Evolutionary conservation across 73 alveolate species (phyloP).

Genomic region (Symbiodinium natans): DNA sequence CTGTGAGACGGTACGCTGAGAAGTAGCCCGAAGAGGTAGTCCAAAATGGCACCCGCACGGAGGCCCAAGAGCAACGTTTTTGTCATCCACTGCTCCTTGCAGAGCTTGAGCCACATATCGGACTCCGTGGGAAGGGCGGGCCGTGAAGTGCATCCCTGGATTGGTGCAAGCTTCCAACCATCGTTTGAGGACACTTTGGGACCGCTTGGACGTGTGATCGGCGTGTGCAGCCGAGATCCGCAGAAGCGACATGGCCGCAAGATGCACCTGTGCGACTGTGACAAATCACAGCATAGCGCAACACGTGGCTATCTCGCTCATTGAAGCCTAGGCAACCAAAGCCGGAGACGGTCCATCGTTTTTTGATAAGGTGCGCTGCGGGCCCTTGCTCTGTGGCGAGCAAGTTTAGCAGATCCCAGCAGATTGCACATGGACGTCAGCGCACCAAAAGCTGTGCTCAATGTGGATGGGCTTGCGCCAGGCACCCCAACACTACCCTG

Average conservation of each 20-base stretch:
- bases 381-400: too few relatives aligned
- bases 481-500: slow-evolving; percentile 84
- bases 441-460: too few relatives aligned
- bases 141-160: neutral
- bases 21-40: too few relatives aligned
- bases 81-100: slow-evolving; percentile 55
- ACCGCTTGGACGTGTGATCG: slow-evolving; percentile 44
- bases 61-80: slow-evolving; percentile 87
- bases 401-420: too few relatives aligned
- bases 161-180: neutral
- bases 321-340: slow-evolving; percentile 3
- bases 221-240: slow-evolving; percentile 38
- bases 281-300: too few relatives aligned
- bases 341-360: slow-evolving; percentile 79
- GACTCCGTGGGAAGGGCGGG: slow-evolving; percentile 15
- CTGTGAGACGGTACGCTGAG: too few relatives aligned
- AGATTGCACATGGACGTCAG: too few relatives aligned
- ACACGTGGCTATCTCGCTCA: too few relatives aligned
- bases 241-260: neutral
- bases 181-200: slow-evolving; percentile 52
- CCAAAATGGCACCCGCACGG: too few relatives aligned
- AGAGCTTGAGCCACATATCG: slow-evolving; percentile 67
- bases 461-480: neutral
- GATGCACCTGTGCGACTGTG: neutral
- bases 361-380: slow-evolving; percentile 23